phyloP scores from a whole-genome alignment of 2,329 filamentous ascomycete genomes.

The Plectosphaerella sp. region DNA sequence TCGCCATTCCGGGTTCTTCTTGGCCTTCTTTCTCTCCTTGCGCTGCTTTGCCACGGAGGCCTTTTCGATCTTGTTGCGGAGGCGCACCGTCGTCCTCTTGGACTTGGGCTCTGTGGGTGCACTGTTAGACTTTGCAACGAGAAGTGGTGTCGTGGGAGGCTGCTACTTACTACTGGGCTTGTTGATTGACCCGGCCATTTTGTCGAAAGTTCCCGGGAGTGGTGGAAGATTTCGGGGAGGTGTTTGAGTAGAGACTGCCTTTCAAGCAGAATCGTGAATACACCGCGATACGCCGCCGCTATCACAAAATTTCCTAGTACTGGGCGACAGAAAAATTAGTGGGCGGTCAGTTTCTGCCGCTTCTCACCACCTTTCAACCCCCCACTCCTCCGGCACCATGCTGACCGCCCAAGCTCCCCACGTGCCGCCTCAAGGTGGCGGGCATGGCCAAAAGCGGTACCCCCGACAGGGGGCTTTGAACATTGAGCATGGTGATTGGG shows the following conservation, averaged over 20 bases:
- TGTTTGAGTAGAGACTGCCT: too few species aligned
- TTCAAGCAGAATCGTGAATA: too few species aligned
- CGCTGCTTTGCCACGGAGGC: slow-evolving; percentile 83
- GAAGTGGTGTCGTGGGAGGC: too few species aligned
- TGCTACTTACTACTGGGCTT: slow-evolving; percentile 46
- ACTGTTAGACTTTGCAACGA: background rate
- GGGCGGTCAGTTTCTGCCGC: slow-evolving; percentile 11
- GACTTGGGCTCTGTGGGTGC: slow-evolving; percentile 74
- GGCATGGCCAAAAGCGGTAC: too few species aligned
- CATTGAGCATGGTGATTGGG: too few species aligned
- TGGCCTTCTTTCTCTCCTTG: slow-evolving; percentile 82
- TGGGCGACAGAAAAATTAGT: slow-evolving; percentile 11
- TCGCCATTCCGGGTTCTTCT: slow-evolving; percentile 97
- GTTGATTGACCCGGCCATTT: slow-evolving; percentile 50
- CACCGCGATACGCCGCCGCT: background rate
- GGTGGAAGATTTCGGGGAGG: background rate
- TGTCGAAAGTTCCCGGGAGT: slow-evolving; percentile 5
- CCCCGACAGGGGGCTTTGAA: too few species aligned
- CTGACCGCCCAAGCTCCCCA: too few species aligned
- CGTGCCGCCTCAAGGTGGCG: too few species aligned
- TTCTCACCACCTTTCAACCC: slow-evolving; percentile 3
- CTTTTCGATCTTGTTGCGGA: slow-evolving; percentile 96
- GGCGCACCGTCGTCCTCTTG: slow-evolving; percentile 83
- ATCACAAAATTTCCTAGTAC: slow-evolving; percentile 8
- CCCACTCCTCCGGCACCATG: too few species aligned